Conservation (phyloP, 257 asterid species). For the Asclepias syriaca region DNA sequence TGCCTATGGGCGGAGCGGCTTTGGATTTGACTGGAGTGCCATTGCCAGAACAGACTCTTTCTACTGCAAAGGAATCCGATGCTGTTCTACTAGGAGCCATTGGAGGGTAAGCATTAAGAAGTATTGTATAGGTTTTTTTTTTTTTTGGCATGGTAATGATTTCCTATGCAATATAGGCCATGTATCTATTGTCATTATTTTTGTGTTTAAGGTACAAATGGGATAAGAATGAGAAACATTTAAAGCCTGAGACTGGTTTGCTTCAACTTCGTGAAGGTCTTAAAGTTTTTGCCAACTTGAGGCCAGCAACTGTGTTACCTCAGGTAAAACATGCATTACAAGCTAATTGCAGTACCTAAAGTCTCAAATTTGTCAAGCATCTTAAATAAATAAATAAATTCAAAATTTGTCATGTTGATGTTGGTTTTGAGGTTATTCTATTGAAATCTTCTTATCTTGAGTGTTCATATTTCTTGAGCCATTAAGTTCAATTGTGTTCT, state of each 20-base stretch:
- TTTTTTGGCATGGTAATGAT: not conserved
- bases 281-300: slow-evolving; percentile 91
- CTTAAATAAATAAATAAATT: not conserved
- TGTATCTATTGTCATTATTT: not conserved
- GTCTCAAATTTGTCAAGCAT: not conserved
- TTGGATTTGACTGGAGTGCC: slow-evolving; percentile 91
- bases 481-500: not conserved
- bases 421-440: not conserved
- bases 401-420: not conserved
- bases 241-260: slow-evolving; percentile 96
- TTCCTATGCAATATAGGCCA: not conserved
- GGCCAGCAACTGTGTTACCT: slow-evolving; percentile 92
- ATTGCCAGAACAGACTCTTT: slow-evolving; percentile 87
- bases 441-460: not conserved
- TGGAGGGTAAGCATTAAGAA: slow-evolving; percentile 66
- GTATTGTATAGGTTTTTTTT: not conserved
- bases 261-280: slow-evolving; percentile 95
- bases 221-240: slow-evolving; percentile 92
- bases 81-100: slow-evolving; percentile 98
- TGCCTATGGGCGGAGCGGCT: slow-evolving; percentile 96
- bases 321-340: slow-evolving; percentile 46
- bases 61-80: slow-evolving; percentile 70
- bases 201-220: slow-evolving; percentile 69
- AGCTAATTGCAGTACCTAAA: not conserved
- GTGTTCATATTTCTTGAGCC: not conserved